These are phyloP conservation scores for Aspergillus sclerotioniger DNA, from an alignment of 495 filamentous ascomycete genomes.

Conservation along the genomic window DNA sequence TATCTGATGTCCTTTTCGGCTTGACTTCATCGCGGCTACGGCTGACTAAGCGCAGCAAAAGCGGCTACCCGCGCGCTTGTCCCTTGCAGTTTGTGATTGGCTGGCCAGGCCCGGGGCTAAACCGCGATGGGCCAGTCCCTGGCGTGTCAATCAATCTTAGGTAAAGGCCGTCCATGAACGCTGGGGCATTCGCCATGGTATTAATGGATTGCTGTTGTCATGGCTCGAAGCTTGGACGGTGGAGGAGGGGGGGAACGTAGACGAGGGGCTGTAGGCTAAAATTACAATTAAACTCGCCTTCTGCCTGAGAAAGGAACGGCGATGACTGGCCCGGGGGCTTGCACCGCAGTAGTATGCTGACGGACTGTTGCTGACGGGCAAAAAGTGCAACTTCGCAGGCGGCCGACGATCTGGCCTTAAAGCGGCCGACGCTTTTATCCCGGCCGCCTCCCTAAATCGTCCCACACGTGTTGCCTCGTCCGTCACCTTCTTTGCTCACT, in stretches of 20 bases:
- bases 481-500: slow-evolving; percentile 21
- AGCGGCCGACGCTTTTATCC: slow-evolving; percentile 33
- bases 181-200: neutral
- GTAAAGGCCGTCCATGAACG: neutral
- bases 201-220: neutral
- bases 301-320: too few relatives aligned
- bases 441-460: slow-evolving; percentile 24
- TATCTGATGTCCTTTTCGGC: neutral
- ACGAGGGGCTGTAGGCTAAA: neutral
- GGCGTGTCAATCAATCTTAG: neutral
- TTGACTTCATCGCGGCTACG: slow-evolving; percentile 9
- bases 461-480: slow-evolving; percentile 23
- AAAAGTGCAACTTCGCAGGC: neutral
- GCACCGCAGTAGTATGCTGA: neutral
- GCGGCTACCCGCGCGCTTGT: neutral
- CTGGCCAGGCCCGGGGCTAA: neutral
- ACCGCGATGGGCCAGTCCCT: neutral
- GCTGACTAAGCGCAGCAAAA: slow-evolving; percentile 6
- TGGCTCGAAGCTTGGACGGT: neutral
- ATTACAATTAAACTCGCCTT: neutral
- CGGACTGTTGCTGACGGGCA: neutral
- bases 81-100: neutral
- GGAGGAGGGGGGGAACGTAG: too few relatives aligned
- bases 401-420: slow-evolving; percentile 38
- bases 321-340: too few relatives aligned